Base-by-base conservation (phyloP, 1,284 basidiomycete genomes). In the Takashimella tepidaria region DNA sequence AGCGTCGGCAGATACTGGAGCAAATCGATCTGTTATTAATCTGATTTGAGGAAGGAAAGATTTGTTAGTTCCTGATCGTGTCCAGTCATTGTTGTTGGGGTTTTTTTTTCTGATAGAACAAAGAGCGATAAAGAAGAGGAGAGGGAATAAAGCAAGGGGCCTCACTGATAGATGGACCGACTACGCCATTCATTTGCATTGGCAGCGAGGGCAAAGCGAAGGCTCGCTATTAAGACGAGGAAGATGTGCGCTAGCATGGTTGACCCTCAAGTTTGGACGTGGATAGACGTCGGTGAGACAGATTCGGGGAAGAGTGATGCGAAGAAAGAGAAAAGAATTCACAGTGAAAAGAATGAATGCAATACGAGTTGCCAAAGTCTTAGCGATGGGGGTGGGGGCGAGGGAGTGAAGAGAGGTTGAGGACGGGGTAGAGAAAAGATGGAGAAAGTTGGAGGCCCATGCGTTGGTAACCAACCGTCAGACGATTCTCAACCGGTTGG, bases 21-120 rank as follows among this genome's bases (percentile, higher is more conserved):
- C 85, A 65, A 83, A 90, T 26, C 87, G 85, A 72, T 89, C 87
- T 2, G 84, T 86, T 53, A 90, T 81, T 56, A 88, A 73, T 73
- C 86, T 84, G 61, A 16, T 11, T n/a, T n/a, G 41, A 12, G 50
- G 52, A 23, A 43, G 51, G 11, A 16, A 8, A 37, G 16, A 16
- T 8, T 37, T 8, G 31, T 37, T 16, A 37, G 31, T 16, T 23
- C 23, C 40, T 31, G 41, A 23, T 40, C 42, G 22, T 10, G 12
- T n/a, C 13, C 26, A 25, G 21, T 37, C 27, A 20, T 4, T 16
- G 20, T 13, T 47, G 43, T 37, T 16, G 45, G 25, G 6, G 41
- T 47, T 46, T 43, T 50, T 31, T 47, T 49, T 49, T 41, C 41
- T 37, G 31, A 37, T 37, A 16, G 31, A 37, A 16, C 16, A 16